Base-by-base conservation (phyloP, 495 filamentous ascomycete genomes). In the Trichoderma gamsii region DNA sequence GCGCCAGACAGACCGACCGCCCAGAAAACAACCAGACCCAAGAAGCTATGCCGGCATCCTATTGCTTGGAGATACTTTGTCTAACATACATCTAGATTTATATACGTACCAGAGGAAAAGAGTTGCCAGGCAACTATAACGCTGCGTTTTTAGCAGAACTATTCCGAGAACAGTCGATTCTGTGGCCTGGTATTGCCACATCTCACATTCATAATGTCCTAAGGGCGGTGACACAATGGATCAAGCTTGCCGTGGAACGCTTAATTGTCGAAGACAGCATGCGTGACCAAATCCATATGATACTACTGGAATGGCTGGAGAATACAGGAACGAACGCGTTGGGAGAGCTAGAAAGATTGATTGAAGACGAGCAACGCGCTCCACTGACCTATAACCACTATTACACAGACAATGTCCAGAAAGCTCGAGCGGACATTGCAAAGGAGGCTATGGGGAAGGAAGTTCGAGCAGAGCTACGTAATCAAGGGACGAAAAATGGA, bases 91-190 rank as follows among this genome's bases (percentile, higher is more conserved):
- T 65, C 4, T 29, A 65, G 63, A 29, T 21, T 9, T 41, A 65
- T 43, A 1, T 29, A 21, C 63, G 63, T 27, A 65, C 63, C 13
- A 65, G 35, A 43, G 63, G 63, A 13, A 65, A 44, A 43, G 63
- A 84, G 46, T 70, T 85, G 0, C 71, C 80, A 2, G 84, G 84
- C 7, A 84, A 68, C 49, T 72, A 76, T 61, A 85, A 83, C 43
- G 78, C 79, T 21, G 71, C 81, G 1, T 69, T 84, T 0, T 71
- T 85, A 0, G 78, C 76, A 0, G 74, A 72, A 15, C 69, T 85
- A 0, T 83, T 84, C 23, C 76, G 76, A 21, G 77, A 82, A 32
- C 81, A 84, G 70, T 78, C n/a, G 70, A 68, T 11, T 1, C 29
- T 0, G 3, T 65, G 63, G 63, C 35, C 32, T 23, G 11, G 3